Percentiles rank a stretch among this genome's conserved stretches.
Evolutionary conservation across 2,329 filamentous ascomycete species (phyloP).

Genomic region (Thelonectria discophora): DNA sequence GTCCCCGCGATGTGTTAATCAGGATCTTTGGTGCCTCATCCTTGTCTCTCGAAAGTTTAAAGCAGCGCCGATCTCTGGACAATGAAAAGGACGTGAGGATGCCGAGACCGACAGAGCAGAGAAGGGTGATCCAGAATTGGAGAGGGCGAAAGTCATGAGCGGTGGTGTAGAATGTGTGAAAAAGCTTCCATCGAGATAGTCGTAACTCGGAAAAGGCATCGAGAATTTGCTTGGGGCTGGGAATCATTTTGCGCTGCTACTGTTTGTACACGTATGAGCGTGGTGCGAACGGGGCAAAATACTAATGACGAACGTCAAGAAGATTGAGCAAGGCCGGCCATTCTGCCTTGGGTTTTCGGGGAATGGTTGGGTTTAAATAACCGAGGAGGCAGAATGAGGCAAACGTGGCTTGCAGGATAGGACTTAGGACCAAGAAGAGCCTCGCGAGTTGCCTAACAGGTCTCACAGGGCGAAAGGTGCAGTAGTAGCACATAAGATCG

Average conservation of each 20-base stretch:
- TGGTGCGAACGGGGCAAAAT: not conserved
- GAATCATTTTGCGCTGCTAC: not conserved
- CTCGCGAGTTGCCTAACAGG: no score
- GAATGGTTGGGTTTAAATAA: no score
- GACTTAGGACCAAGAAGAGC: no score
- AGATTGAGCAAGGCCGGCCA: no score
- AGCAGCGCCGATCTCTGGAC: not conserved
- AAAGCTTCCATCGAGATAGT: not conserved
- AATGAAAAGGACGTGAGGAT: not conserved
- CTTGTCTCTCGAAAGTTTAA: no score
- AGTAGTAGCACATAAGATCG: no score
- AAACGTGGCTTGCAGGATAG: no score
- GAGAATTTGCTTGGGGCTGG: not conserved
- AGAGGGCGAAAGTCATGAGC: not conserved
- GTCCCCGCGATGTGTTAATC: not conserved
- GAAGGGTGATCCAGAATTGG: not conserved
- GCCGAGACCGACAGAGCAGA: not conserved
- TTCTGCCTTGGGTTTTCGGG: no score
- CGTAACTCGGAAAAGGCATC: not conserved
- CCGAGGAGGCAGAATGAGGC: no score
- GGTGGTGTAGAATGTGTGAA: not conserved
- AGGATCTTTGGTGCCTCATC: slow-evolving; percentile 7
- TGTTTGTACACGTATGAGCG: not conserved
- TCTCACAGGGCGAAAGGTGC: no score
- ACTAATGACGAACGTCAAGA: no score